Base-by-base conservation (phyloP, 257 asterid species). In the Solanum clarkiae region DNA sequence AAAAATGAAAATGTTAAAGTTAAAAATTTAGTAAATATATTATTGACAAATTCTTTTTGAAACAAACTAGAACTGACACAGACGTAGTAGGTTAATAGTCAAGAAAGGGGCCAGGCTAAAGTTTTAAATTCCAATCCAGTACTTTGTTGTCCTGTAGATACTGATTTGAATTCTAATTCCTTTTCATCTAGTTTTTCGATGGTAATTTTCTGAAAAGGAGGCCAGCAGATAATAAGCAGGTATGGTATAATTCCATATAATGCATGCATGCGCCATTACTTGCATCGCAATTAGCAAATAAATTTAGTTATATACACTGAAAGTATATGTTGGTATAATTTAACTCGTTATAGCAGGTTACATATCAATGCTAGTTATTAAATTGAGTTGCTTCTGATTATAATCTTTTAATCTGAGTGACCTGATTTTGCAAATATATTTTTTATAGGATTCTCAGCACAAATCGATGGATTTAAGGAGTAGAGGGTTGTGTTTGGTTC, bases 401-500 rank as follows among this genome's bases (percentile, higher is more conserved):
- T 49, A 49, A 9, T 26, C 69, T 62, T 62, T 62, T 22, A 62
- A 62, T 4, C 36, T 10, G 11, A 60, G 69, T 22, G 36, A 62
- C 36, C 69, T 62, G 69, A 22, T 62, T 62, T 62, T 24, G 15
- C 42, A 32, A 17, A 17, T 15, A 1, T 16, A 36, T 65, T 29
- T 18, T 80, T 54, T 14, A 22, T 86, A 92, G 98, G 95, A 86
- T 56, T 83, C 87, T 17, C 92, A 90, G 29, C 87, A 44, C 47
- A 81, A 72, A 80, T 80, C 16, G 8, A 92, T 87, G 83, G 97
- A 93, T 86, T 89, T 95, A 86, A 91, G 90, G 87, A 94, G 94
- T 87, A 89, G 95, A 92, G 99, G 98, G 63, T 82, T 95, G 86
- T 95, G 99, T 83, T 85, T 95, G 89, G 94, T 95, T 83, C 98